Evolutionary conservation across 805 yeast genomes (phyloP).

Genomic region (Ogataea populi-albae): DNA sequence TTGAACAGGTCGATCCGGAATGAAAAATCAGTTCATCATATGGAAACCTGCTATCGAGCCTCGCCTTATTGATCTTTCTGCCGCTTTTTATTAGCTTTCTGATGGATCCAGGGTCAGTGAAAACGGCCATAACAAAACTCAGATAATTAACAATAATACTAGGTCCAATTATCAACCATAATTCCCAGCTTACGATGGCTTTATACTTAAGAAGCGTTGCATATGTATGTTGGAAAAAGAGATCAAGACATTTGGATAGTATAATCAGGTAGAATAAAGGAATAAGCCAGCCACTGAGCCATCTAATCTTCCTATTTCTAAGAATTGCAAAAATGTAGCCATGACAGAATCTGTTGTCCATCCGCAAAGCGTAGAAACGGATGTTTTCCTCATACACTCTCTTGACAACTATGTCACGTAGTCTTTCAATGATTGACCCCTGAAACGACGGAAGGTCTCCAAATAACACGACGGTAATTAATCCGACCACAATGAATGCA

Average conservation of each 20-base stretch:
- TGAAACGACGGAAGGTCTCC: conserved; percentile 46
- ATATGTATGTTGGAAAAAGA: conserved; percentile 26
- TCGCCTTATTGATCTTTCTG: conserved; percentile 1
- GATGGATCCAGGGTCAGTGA: conserved; percentile 43
- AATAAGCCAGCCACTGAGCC: conserved; percentile 40
- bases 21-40: conserved; percentile 44
- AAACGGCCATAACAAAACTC: conserved; percentile 38
- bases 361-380: conserved; percentile 2
- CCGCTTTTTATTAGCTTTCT: conserved; percentile 12
- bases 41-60: conserved; percentile 22
- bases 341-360: conserved; percentile 26
- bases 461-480: conserved; percentile 38
- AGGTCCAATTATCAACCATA: conserved; percentile 28
- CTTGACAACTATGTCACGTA: conserved; percentile 13
- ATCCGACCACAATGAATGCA: conserved; percentile 9
- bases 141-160: conserved; percentile 34
- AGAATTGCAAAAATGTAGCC: conserved; percentile 20
- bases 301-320: conserved; percentile 7
- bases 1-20: conserved; percentile 34
- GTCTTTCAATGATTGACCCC: conserved; percentile 33
- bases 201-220: conserved; percentile 10
- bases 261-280: conserved; percentile 41
- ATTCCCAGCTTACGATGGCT: conserved; percentile 9
- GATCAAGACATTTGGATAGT: conserved; percentile 28
- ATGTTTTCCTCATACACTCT: conserved; percentile 3